phyloP scores from a whole-genome alignment of 345 rosid genomes.

The Trapa bicornis region DNA sequence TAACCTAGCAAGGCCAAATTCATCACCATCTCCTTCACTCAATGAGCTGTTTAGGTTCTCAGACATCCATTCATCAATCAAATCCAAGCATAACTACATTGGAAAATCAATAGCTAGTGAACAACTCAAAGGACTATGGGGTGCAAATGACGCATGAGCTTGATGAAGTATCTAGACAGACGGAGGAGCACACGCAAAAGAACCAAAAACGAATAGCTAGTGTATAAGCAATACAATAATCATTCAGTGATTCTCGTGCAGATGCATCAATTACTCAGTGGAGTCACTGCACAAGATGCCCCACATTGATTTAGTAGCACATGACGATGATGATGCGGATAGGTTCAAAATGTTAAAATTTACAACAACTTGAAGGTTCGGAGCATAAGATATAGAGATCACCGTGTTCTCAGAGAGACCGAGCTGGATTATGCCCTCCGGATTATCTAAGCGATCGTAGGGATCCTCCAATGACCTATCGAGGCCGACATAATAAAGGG shows the following conservation, averaged over 20 bases:
- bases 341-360: neutral
- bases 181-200: neutral
- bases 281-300: neutral
- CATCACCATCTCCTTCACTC: slow-evolving; percentile 26
- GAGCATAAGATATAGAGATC: neutral
- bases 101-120: neutral
- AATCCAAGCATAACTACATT: slow-evolving; percentile 68
- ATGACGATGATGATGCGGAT: neutral
- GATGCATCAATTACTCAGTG: neutral
- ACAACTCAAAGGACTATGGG: neutral
- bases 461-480: slow-evolving; percentile 52
- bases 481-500: slow-evolving; percentile 58
- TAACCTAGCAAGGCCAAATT: slow-evolving; percentile 48
- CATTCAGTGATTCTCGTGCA: neutral
- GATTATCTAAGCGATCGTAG: slow-evolving; percentile 37
- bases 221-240: neutral
- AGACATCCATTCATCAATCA: slow-evolving; percentile 69
- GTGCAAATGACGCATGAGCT: neutral
- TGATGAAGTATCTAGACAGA: neutral
- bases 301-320: neutral
- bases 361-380: neutral
- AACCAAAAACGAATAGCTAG: neutral
- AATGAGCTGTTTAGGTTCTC: slow-evolving; percentile 41
- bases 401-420: slow-evolving; percentile 79
- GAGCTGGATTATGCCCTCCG: slow-evolving; percentile 66